phyloP scores from a whole-genome alignment of 2,329 filamentous ascomycete species.

The Paecilomyces sp. region DNA sequence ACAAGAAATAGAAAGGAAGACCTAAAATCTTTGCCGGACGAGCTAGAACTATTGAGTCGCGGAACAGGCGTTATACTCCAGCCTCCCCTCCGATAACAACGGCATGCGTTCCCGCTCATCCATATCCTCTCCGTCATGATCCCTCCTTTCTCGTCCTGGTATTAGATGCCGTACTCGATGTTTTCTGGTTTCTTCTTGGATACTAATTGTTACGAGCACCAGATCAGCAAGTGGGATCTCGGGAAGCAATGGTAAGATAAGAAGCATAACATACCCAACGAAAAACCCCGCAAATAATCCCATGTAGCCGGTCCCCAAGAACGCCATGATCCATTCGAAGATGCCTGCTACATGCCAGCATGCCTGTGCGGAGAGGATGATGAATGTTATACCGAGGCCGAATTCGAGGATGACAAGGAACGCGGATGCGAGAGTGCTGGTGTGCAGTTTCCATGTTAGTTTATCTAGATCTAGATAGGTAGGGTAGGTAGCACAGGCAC shows the following conservation, averaged over 20 bases:
- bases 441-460: background rate
- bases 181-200: background rate
- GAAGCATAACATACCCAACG: slow-evolving; percentile 8
- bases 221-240: background rate
- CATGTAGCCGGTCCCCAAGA: slow-evolving; percentile 12
- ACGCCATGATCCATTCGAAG: slow-evolving; percentile 15
- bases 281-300: slow-evolving; percentile 16
- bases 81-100: background rate
- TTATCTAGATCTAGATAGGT: no score
- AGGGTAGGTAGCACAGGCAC: no score
- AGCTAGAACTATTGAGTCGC: no score
- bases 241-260: background rate
- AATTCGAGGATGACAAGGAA: background rate
- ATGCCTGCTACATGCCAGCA: slow-evolving; percentile 6
- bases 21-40: no score
- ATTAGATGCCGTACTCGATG: background rate
- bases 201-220: background rate
- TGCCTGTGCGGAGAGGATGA: background rate
- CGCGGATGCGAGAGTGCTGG: background rate
- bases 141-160: background rate
- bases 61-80: background rate
- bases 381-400: background rate
- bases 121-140: background rate
- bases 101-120: background rate
- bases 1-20: no score